Evolutionary conservation across 371 early-diverging fungal genomes (phyloP).

Genomic region (Haplosporangium sp.): DNA sequence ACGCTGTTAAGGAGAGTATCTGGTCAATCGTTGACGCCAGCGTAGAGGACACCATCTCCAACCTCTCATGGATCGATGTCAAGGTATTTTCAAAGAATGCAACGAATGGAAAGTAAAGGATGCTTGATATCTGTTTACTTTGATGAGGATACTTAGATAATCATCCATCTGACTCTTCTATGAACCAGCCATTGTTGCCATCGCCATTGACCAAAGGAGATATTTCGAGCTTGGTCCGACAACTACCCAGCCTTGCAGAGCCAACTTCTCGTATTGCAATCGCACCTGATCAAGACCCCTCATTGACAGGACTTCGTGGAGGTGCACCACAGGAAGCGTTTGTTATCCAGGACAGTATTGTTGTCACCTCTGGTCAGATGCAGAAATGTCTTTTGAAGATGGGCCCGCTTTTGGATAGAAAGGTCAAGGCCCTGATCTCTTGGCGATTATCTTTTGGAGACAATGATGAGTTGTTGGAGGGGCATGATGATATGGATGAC

Average conservation of each 20-base stretch:
- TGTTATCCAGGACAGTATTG: constrained; percentile 37
- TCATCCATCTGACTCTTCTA: too few relatives aligned
- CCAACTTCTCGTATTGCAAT: constrained; percentile 24
- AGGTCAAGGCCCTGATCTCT: constrained; percentile 28
- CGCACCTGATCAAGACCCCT: constrained; percentile 38
- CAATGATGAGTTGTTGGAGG: constrained; percentile 8
- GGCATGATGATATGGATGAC: constrained; percentile 7
- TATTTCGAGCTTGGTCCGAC: constrained; percentile 27
- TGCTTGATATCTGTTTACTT: too few relatives aligned
- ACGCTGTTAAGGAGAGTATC: constrained; percentile 46
- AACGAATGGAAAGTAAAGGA: too few relatives aligned
- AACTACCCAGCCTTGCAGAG: constrained; percentile 37
- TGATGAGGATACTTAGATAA: too few relatives aligned
- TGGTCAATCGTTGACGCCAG: constrained; percentile 53
- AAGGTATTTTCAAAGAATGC: constrained; percentile 24
- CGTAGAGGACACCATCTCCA: constrained; percentile 44
- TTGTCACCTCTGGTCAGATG: constrained; percentile 45
- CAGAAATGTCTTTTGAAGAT: constrained; percentile 48
- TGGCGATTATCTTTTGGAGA: constrained; percentile 46
- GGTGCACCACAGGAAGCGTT: constrained; percentile 32
- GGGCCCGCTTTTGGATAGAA: constrained; percentile 39
- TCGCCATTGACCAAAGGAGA: constrained; percentile 48
- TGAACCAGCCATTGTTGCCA: constrained; percentile 28
- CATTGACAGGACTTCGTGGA: constrained; percentile 39
- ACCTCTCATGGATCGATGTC: constrained; percentile 48